Percentiles rank a stretch among this genome's conserved stretches.
phyloP scores from a whole-genome alignment of 345 rosid species.

The Stellera chamaejasme region DNA sequence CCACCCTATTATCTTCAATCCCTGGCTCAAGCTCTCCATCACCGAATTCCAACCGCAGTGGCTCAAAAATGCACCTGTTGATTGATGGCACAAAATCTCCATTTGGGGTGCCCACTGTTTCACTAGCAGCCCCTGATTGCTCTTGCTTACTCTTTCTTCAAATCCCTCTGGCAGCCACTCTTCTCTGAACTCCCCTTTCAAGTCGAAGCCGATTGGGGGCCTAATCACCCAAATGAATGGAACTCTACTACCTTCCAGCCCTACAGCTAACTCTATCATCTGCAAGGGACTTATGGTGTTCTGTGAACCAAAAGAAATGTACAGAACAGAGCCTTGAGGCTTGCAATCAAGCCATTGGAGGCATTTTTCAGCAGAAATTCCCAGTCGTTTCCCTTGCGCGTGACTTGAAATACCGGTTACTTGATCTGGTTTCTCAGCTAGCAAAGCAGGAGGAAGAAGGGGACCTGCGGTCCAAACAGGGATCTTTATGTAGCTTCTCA shows the following conservation, averaged over 20 bases:
- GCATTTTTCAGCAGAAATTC: conserved; percentile 25
- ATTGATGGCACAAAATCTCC: conserved; percentile 35
- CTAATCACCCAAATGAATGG: conserved; percentile 46
- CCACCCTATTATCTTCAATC: conserved; percentile 49
- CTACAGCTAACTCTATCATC: conserved; percentile 39
- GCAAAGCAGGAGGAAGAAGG: conserved; percentile 25
- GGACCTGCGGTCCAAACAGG: conserved; percentile 43
- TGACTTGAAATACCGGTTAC: neutral
- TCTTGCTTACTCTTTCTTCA: conserved; percentile 15
- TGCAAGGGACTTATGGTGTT: conserved; percentile 31
- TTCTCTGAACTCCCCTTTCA: conserved; percentile 22
- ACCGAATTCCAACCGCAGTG: conserved; percentile 57
- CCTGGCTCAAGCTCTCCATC: conserved; percentile 48
- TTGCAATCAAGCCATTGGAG: conserved; percentile 30
- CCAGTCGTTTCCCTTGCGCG: conserved; percentile 20
- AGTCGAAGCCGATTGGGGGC: conserved; percentile 39
- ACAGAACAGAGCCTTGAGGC: conserved; percentile 24
- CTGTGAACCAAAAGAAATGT: conserved; percentile 47
- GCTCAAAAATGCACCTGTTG: conserved; percentile 39
- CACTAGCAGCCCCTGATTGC: conserved; percentile 30
- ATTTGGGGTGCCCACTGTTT: conserved; percentile 44
- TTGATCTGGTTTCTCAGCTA: conserved; percentile 1
- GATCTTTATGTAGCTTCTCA: conserved; percentile 20
- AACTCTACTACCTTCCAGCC: conserved; percentile 29
- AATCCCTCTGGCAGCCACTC: conserved; percentile 49